These are phyloP conservation scores for Fistulifera pelliculosa DNA, from an alignment of 108 stramenopile species.

Conservation along the genomic window DNA sequence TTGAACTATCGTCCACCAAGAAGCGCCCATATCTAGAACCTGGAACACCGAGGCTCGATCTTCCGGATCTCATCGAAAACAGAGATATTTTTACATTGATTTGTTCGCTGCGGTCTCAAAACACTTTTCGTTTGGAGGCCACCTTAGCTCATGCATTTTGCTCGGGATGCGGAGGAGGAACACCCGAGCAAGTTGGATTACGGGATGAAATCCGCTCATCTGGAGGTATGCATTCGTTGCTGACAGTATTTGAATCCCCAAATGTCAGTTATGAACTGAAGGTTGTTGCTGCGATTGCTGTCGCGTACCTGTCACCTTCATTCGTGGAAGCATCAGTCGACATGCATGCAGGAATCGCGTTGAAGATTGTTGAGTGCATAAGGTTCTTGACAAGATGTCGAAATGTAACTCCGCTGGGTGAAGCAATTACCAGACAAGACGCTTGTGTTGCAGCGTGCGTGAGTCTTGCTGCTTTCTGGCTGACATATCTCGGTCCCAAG, in stretches of 20 bases:
- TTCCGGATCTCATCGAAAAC: conserved; percentile 35
- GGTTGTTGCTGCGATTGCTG: conserved; percentile 41
- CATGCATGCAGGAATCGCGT: conserved; percentile 12
- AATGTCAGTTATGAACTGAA: conserved; percentile 17
- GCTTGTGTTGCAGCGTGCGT: conserved; percentile 30
- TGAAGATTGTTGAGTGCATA: conserved; percentile 46
- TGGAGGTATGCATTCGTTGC: conserved; percentile 54
- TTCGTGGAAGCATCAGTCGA: conserved; percentile 17
- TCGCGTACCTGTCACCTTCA: conserved; percentile 42
- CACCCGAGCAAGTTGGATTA: neutral
- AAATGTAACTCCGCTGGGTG: conserved; percentile 14
- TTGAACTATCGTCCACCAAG: neutral
- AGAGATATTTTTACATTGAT: conserved; percentile 47
- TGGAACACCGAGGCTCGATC: conserved; percentile 14
- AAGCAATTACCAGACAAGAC: conserved; percentile 28
- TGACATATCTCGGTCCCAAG: conserved; percentile 31
- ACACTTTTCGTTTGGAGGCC: conserved; percentile 24
- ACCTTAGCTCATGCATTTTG: conserved; percentile 47
- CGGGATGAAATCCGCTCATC: conserved; percentile 43
- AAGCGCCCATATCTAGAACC: neutral
- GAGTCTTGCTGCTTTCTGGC: conserved; percentile 41
- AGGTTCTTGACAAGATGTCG: conserved; percentile 26
- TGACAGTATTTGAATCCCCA: conserved; percentile 35
- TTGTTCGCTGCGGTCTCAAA: conserved; percentile 39
- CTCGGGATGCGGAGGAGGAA: conserved; percentile 13